phyloP scores from a whole-genome alignment of 352 stramenopile species.

The Pythium vanterpoolii region DNA sequence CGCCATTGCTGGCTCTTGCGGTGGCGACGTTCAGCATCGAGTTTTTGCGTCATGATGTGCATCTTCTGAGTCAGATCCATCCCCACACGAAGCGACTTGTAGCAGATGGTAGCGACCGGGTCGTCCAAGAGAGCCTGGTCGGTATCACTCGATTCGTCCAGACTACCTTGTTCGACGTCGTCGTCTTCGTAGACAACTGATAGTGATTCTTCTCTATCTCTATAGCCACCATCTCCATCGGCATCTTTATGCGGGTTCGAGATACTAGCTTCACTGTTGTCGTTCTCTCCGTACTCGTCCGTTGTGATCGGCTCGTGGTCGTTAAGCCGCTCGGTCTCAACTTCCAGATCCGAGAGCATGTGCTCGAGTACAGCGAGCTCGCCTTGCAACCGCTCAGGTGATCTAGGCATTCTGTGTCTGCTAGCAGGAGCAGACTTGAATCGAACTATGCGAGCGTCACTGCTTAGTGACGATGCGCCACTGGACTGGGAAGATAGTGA shows the following conservation, averaged over 20 bases:
- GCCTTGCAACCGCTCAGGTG: background rate
- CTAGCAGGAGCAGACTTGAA: background rate
- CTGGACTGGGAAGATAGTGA: background rate
- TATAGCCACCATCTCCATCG: background rate
- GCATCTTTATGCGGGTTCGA: too few relatives aligned
- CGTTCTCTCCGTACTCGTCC: background rate
- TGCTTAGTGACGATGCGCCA: background rate
- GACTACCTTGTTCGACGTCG: background rate
- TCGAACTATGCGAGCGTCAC: background rate
- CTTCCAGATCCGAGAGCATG: conserved; percentile 20
- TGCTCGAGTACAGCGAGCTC: conserved; percentile 15
- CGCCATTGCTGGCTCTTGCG: conserved; percentile 3
- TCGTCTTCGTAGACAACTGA: background rate
- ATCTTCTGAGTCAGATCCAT: conserved; percentile 19
- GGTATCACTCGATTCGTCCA: background rate
- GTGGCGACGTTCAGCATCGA: background rate
- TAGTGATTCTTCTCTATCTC: background rate
- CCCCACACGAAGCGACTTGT: conserved; percentile 18
- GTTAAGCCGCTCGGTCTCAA: background rate
- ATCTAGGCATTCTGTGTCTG: background rate
- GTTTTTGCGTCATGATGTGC: background rate
- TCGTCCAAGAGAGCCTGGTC: background rate
- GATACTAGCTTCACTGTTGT: background rate
- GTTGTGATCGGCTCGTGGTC: background rate
- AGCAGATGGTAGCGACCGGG: conserved; percentile 13